phyloP scores from a whole-genome alignment of 495 filamentous ascomycete species.

The Immersiella caudata region DNA sequence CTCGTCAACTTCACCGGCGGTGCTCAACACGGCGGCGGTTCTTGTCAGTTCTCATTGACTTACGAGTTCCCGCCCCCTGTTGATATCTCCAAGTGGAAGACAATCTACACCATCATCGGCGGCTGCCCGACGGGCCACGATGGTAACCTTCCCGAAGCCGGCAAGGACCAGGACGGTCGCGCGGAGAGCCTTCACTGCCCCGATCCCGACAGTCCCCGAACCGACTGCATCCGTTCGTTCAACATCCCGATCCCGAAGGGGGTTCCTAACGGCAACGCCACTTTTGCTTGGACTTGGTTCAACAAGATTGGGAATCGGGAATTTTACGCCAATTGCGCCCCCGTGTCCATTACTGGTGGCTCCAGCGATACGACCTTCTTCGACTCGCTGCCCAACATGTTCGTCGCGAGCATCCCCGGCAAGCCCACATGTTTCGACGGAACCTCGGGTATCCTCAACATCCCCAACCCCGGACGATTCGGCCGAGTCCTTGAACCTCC shows the following conservation, averaged over 20 bases:
- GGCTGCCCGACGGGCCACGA: constrained; percentile 62
- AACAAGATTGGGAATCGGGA: constrained; percentile 85
- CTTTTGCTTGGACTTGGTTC: constrained; percentile 86
- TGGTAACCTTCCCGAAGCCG: constrained; percentile 46
- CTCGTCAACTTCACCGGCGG: constrained; percentile 57
- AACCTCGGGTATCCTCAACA: constrained; percentile 29
- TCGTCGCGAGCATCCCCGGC: constrained; percentile 58
- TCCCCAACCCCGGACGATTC: constrained; percentile 36
- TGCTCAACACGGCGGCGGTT: constrained; percentile 82
- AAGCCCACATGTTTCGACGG: constrained; percentile 34
- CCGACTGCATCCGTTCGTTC: constrained; percentile 35
- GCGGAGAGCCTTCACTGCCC: constrained; percentile 29
- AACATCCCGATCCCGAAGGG: constrained; percentile 58
- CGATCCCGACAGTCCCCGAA: constrained; percentile 26
- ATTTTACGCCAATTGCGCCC: constrained; percentile 89
- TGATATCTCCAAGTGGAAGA: constrained; percentile 63
- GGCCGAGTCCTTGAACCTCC: constrained; percentile 31
- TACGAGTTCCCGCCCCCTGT: constrained; percentile 63
- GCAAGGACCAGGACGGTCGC: constrained; percentile 26
- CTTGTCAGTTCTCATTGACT: constrained; percentile 80
- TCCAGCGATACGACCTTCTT: constrained; percentile 31
- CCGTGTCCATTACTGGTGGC: constrained; percentile 62
- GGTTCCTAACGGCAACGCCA: constrained; percentile 62
- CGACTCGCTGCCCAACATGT: constrained; percentile 55
- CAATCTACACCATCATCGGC: constrained; percentile 77